A percentile compares a stretch with the other conserved stretches of the same genome.
phyloP scores from a whole-genome alignment of 495 filamentous ascomycete species.

The Podospora pseudoanserina region DNA sequence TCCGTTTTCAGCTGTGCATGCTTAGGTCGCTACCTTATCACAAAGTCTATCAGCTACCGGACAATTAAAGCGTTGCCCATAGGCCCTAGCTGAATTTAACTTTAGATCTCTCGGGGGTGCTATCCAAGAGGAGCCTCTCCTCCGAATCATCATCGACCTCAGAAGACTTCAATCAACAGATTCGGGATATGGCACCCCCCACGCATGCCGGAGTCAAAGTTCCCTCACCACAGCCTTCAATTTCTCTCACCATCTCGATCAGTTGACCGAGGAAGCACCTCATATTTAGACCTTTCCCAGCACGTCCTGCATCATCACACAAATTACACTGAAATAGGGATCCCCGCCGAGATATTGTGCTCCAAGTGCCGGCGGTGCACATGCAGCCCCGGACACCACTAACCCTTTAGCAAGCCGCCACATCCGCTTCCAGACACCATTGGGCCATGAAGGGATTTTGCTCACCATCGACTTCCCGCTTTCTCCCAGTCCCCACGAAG shows the following conservation, averaged over 20 bases:
- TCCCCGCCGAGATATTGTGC: constrained; percentile 3
- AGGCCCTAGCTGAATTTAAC: neutral
- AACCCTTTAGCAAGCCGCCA: constrained; percentile 1
- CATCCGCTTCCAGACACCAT: neutral
- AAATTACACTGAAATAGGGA: neutral
- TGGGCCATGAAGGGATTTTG: neutral
- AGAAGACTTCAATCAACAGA: neutral
- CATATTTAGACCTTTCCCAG: no score
- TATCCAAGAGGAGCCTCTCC: neutral
- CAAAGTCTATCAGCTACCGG: neutral
- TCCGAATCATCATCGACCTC: neutral
- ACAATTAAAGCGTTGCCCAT: neutral
- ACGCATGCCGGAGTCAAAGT: neutral
- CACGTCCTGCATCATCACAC: neutral
- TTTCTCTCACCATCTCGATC: neutral
- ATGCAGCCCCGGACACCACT: constrained; percentile 4
- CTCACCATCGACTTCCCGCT: neutral
- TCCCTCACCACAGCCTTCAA: neutral
- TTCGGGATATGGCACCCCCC: neutral
- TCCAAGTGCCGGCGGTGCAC: constrained; percentile 9
- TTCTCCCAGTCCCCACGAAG: neutral
- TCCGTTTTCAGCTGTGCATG: constrained; percentile 3
- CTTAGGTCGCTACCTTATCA: neutral
- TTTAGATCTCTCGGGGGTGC: neutral
- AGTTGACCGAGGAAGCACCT: no score